Conservation (phyloP, 2,329 filamentous ascomycete species). For the Diaporthe longicolla region DNA sequence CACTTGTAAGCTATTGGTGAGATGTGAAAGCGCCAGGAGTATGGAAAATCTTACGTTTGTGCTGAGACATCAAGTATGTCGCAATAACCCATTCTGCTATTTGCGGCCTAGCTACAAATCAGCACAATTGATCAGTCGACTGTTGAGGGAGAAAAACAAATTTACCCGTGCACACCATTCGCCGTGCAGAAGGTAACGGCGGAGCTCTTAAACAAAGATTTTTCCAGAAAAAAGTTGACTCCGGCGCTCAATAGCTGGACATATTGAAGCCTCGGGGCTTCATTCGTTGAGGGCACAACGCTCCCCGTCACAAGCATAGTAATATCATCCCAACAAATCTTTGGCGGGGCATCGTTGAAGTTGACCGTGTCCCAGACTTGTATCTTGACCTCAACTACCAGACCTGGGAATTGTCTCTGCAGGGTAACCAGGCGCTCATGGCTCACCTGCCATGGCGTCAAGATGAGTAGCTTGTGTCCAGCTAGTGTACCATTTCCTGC, state of each 20-base stretch:
- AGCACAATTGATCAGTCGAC: constrained; percentile 6
- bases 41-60: constrained; percentile 46
- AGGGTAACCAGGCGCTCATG: constrained; percentile 54
- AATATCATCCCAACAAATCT: constrained; percentile 61
- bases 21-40: neutral
- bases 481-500: constrained; percentile 51
- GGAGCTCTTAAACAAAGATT: constrained; percentile 64
- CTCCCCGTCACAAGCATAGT: constrained; percentile 55
- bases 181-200: constrained; percentile 66
- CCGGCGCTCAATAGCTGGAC: constrained; percentile 70
- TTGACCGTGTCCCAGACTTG: constrained; percentile 50
- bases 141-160: constrained; percentile 1
- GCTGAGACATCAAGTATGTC: constrained; percentile 65
- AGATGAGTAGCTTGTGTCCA: constrained; percentile 64
- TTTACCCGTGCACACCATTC: constrained; percentile 71
- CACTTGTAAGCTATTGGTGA: neutral
- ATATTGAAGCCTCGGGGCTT: constrained; percentile 64
- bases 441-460: constrained; percentile 50
- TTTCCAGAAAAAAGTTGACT: constrained; percentile 62
- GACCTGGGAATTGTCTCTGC: constrained; percentile 57
- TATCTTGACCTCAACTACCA: constrained; percentile 51
- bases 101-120: constrained; percentile 59
- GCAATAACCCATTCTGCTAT: constrained; percentile 70
- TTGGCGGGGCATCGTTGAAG: constrained; percentile 44
- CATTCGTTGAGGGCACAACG: constrained; percentile 59